Base-by-base conservation (phyloP, 495 filamentous ascomycete genomes). In the Aspergillus bertholletiae region DNA sequence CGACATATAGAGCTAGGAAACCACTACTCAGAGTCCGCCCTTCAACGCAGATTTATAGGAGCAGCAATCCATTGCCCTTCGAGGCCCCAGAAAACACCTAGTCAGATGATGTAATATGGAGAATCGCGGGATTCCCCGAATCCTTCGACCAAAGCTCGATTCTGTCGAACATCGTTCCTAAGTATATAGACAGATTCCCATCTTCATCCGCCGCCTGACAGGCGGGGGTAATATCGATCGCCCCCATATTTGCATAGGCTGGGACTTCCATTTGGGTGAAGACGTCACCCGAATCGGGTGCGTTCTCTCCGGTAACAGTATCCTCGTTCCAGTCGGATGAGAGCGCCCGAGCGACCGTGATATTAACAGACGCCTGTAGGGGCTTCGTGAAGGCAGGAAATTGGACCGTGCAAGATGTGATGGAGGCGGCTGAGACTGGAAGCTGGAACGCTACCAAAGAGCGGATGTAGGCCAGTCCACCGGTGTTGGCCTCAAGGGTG, bases 81-180 rank as follows among this genome's bases (percentile, higher is more conserved):
- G n/a, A n/a, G n/a, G n/a, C n/a, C n/a, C n/a, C n/a, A n/a, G n/a
- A n/a, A n/a, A n/a, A n/a, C n/a, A n/a, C n/a, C n/a, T n/a, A n/a
- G n/a, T n/a, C n/a, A n/a, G n/a, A n/a, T n/a, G n/a, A n/a, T n/a
- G 30, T 54, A 23, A 55, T 27, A 24, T 55, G 57, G 22, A 60
- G 35, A 27, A 61, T 50, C 13, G 58, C 58, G 7, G 54, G 48
- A 18, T 50, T 54, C 28, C 58, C 53, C n/a, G 46, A 56, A 20
- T 61, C 54, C 50, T 57, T 61, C 15, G 50, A 53, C 49, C 51
- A 61, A 30, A 61, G 47, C 50, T 61, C 58, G 40, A 46, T 49
- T 17, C 22, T 46, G 15, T 46, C 53, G n/a, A 32, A 45, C 35
- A 40, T 39, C 12, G 47, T 49, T 4, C 50, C 51, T 9, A 61